Evolutionary conservation across 1,284 basidiomycete genomes (phyloP), one percentile per base, ranked within the genome.

Genomic region (Leccinum angustisporum): DNA sequence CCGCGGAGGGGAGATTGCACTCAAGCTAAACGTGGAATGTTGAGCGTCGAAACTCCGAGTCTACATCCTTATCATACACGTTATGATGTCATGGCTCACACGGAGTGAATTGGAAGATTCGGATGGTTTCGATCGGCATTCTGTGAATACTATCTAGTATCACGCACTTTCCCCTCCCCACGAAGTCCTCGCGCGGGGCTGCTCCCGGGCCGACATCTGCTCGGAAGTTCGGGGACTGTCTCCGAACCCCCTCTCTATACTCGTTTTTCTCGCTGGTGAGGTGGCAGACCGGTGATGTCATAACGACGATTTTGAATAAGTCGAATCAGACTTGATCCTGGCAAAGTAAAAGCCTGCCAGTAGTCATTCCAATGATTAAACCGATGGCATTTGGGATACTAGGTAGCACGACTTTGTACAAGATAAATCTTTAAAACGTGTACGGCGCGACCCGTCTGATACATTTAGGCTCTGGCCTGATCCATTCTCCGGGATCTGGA

Each of bases 381-480:
- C 11, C 21, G 11, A 7, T 48, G 11, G 11, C 6, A 5, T 31
- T 9, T 34, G 14, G 9, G 18, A 10, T n/a, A n/a, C n/a, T 25
- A 6, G 14, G 21, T 18, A 10, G 10, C 13, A 21, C 25, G 25
- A 25, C 11, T 16, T 8, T 14, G 34, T 27, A 7, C 40, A 11
- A 43, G 33, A 33, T 1, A 52, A 27, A 18, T 7, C 5, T 33
- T 64, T 31, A 64, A 48, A 66, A 50, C 16, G 18, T 34, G 16
- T 64, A 64, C 34, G 63, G 65, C 3, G 30, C 27, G 21, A 63
- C 30, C 10, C 64, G 54, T 21, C 63, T 62, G 18, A 63, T 66
- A 8, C 60, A 63, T 30, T 50, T 62, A 9, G 63, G 63, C n/a
- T 62, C 63, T 31, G 63, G 60, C 31, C 34, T 62, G n/a, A 63